A percentile compares a stretch with the other conserved stretches of the same genome.
These are phyloP conservation scores for Penicillium expansum DNA, from an alignment of 2,329 filamentous ascomycete species.

Conservation along the genomic window DNA sequence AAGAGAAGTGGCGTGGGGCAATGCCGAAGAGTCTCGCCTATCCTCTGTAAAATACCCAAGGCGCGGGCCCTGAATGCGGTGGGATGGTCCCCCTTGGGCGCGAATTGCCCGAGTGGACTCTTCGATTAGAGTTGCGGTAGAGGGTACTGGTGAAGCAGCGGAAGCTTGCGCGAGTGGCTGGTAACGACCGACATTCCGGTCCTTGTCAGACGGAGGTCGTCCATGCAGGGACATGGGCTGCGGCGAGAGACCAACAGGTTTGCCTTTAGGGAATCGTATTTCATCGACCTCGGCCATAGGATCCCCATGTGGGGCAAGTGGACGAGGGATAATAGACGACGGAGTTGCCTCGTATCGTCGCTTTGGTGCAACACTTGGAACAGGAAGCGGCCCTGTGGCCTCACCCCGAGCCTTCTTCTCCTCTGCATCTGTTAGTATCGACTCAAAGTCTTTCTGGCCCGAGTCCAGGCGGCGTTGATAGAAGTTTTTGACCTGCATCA, in stretches of 20 bases:
- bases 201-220: constrained; percentile 36
- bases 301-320: constrained; percentile 45
- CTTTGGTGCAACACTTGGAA: constrained; percentile 45
- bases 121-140: constrained; percentile 31
- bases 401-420: constrained; percentile 46
- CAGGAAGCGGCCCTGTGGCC: constrained; percentile 43
- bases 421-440: constrained; percentile 44
- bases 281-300: constrained; percentile 34
- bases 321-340: constrained; percentile 41
- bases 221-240: constrained; percentile 34
- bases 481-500: constrained; percentile 49
- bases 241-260: constrained; percentile 31
- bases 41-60: constrained; percentile 47
- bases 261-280: constrained; percentile 32
- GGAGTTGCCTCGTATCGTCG: constrained; percentile 49
- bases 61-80: constrained; percentile 42
- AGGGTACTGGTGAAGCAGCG: constrained; percentile 26
- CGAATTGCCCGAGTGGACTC: constrained; percentile 36
- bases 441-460: constrained; percentile 46
- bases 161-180: constrained; percentile 42
- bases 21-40: constrained; percentile 31
- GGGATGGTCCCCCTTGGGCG: constrained; percentile 29
- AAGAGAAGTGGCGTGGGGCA: constrained; percentile 27
- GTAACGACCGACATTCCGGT: constrained; percentile 35
- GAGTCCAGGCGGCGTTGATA: constrained; percentile 46